phyloP scores from a whole-genome alignment of 179 eudicot species.

The Drosera spatulata region DNA sequence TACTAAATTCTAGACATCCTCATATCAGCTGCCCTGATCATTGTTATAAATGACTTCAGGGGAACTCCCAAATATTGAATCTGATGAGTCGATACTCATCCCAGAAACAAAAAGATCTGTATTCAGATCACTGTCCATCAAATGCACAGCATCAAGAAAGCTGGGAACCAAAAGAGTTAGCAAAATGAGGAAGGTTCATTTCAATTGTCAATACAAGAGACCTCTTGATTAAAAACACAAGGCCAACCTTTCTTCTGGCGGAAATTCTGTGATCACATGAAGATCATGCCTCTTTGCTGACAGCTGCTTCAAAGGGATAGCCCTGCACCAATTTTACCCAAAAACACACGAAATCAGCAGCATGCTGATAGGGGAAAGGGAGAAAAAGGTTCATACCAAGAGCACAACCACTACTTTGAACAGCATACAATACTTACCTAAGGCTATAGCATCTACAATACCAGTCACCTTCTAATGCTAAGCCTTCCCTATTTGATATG shows the following conservation, averaged over 20 bases:
- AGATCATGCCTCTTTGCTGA: conserved; percentile 35
- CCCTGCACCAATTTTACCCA: conserved; percentile 16
- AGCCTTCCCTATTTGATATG: conserved; percentile 53
- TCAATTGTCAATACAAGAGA: background rate
- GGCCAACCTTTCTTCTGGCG: conserved; percentile 37
- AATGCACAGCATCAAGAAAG: conserved; percentile 27
- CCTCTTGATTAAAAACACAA: background rate
- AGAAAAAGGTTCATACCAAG: background rate
- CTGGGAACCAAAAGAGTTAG: conserved; percentile 15
- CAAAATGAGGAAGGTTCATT: background rate
- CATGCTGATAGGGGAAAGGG: background rate
- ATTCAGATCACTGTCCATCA: conserved; percentile 28
- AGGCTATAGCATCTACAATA: conserved; percentile 30
- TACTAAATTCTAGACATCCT: conserved; percentile 21
- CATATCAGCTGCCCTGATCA: conserved; percentile 43
- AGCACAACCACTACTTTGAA: background rate
- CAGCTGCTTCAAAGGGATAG: conserved; percentile 25
- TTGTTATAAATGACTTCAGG: conserved; percentile 34
- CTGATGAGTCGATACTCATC: conserved; percentile 30
- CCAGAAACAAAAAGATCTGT: conserved; percentile 18
- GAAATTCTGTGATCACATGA: conserved; percentile 40
- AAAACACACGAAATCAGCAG: background rate
- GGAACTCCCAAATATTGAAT: conserved; percentile 17
- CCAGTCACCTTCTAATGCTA: conserved; percentile 53
- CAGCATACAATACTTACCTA: conserved; percentile 14